Evolutionary conservation across 2,329 filamentous ascomycete genomes (phyloP).

Genomic region (Cercospora zeina): DNA sequence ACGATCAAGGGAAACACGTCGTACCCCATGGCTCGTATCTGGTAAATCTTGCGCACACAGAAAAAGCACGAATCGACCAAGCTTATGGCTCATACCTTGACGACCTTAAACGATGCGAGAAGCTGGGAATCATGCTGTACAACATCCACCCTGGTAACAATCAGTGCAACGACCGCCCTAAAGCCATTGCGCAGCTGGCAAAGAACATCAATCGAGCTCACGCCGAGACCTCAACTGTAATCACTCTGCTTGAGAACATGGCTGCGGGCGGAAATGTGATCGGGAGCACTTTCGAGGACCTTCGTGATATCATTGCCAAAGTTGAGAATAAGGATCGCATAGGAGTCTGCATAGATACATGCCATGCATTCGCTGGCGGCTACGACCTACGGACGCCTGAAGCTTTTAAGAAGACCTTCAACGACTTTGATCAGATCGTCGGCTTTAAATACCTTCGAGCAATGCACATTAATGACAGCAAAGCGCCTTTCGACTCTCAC

Average conservation of each 20-base stretch:
- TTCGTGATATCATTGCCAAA: slow-evolving; percentile 77
- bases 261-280: slow-evolving; percentile 85
- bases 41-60: slow-evolving; percentile 87
- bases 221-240: slow-evolving; percentile 66
- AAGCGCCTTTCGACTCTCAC: slow-evolving; percentile 78
- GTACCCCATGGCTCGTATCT: slow-evolving; percentile 95
- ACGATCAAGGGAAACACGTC: slow-evolving; percentile 70
- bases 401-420: slow-evolving; percentile 71
- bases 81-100: slow-evolving; percentile 85
- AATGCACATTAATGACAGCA: slow-evolving; percentile 92
- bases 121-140: slow-evolving; percentile 84
- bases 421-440: slow-evolving; percentile 73
- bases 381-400: slow-evolving; percentile 80
- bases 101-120: slow-evolving; percentile 81
- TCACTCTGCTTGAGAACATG: slow-evolving; percentile 94
- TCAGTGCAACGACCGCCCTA: slow-evolving; percentile 59
- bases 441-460: slow-evolving; percentile 79
- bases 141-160: slow-evolving; percentile 95
- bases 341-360: slow-evolving; percentile 94
- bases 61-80: slow-evolving; percentile 76
- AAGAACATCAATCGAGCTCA: slow-evolving; percentile 80
- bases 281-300: slow-evolving; percentile 80
- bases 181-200: slow-evolving; percentile 77
- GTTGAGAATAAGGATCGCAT: slow-evolving; percentile 80
- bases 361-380: slow-evolving; percentile 91